Percentiles rank a stretch among this genome's conserved stretches.
Evolutionary conservation across 306 rosid species (phyloP).

Genomic region (Bauhinia variegata): DNA sequence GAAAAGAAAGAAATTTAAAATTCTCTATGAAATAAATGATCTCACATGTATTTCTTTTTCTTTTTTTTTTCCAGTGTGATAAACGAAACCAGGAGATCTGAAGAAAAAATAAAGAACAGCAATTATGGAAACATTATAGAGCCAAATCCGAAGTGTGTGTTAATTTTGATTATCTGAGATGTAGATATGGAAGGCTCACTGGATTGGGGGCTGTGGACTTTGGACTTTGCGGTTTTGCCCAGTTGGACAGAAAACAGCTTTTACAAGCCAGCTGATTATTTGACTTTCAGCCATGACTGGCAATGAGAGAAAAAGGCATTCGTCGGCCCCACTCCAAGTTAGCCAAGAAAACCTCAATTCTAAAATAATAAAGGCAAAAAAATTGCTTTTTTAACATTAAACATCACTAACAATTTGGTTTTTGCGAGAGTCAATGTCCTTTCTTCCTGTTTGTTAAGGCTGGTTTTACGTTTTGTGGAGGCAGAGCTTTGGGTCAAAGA

Average conservation of each 20-base stretch:
- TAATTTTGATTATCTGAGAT: neutral
- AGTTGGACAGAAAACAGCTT: slow-evolving; percentile 74
- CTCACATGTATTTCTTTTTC: neutral
- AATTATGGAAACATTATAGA: neutral
- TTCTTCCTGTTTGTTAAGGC: slow-evolving; percentile 46
- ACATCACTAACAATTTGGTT: slow-evolving; percentile 40
- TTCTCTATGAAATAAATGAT: neutral
- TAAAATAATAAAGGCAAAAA: neutral
- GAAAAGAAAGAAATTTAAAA: slow-evolving; percentile 2
- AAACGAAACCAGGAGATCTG: neutral
- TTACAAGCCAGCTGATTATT: slow-evolving; percentile 54
- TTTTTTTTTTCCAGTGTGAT: neutral
- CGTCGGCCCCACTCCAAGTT: slow-evolving; percentile 50
- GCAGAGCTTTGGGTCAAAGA: slow-evolving; percentile 30
- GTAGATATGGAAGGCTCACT: neutral
- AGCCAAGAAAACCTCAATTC: slow-evolving; percentile 34
- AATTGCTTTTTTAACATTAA: slow-evolving; percentile 16
- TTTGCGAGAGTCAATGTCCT: slow-evolving; percentile 68
- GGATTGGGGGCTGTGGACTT: neutral
- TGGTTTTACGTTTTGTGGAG: slow-evolving; percentile 32
- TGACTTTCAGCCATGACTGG: slow-evolving; percentile 59
- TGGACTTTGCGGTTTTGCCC: slow-evolving; percentile 33
- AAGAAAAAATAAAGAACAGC: neutral
- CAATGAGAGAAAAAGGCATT: slow-evolving; percentile 33
- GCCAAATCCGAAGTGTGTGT: neutral